Evolutionary conservation across 1,284 basidiomycete genomes (phyloP), one percentile per base, ranked within the genome.

Genomic region (Papiliotrema terrestris): DNA sequence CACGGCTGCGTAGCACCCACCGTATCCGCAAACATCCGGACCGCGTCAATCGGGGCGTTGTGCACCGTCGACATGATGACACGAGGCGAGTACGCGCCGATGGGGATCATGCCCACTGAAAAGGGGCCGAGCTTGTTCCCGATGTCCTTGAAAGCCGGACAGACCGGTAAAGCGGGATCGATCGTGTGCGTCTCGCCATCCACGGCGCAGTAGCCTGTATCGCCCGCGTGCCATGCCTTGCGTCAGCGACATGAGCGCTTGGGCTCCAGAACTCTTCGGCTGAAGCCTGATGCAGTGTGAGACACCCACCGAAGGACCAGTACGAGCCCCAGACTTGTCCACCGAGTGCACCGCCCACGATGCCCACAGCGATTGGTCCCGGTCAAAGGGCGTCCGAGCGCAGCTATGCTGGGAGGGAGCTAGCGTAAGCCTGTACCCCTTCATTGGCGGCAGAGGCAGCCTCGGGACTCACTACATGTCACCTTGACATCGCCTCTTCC

Each of bases 91-190:
- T 87, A 88, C 3, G 86, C 86, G 2, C 85, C 85, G 39, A 87
- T 86, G 0, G 85, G 85, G 56, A 86, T 81, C 68, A 87, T 69
- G 8, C 84, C 74, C 15, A 80, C 57, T 45, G 79, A 78, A 63
- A 88, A 84, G 1, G 80, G 80, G 0, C 84, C 85, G 52, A 84
- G 83, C 9, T 71, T 71, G 51, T 81, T 77, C 3, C 86, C 86
- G 51, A 87, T 84, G 71, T 86, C 80, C 62, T 80, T 79, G 72
- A 88, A 88, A 1, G 81, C 86, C 13, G 86, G 86, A 66, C 86
- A 88, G 3, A 78, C 73, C 0, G 85, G 82, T 1, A 82, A 77
- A 9, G 53, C 19, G 5, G 61, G 62, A 42, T 73, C 68, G 22
- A 72, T 58, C 4, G 56, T 52, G 54, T 75, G 66, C 8, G 73